Percentiles rank a stretch among this genome's conserved stretches.
Conservation (phyloP, 495 filamentous ascomycete species). For the Penicillium goetzii region DNA sequence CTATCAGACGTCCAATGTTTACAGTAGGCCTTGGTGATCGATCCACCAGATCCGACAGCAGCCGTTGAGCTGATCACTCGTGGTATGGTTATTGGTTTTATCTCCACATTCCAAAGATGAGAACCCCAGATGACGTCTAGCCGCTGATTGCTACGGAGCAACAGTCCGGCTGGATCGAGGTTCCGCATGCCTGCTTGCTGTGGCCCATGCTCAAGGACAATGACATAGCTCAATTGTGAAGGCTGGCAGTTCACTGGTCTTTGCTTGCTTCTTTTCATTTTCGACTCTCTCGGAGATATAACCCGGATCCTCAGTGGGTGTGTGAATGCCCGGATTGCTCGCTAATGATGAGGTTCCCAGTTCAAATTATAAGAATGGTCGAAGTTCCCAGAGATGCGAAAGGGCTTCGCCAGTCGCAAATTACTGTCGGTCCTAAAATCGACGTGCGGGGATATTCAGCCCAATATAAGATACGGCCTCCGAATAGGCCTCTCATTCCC, state of each 20-base stretch:
- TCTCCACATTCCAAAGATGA: constrained; percentile 18
- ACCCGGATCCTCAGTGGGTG: constrained; percentile 13
- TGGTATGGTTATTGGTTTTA: constrained; percentile 1
- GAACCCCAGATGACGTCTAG: constrained; percentile 30
- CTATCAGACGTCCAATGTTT: not conserved
- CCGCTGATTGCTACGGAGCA: constrained; percentile 15
- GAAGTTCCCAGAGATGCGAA: constrained; percentile 2
- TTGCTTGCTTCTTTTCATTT: constrained; percentile 21
- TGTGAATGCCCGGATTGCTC: constrained; percentile 13
- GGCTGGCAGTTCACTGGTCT: not conserved
- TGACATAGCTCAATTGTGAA: constrained; percentile 14
- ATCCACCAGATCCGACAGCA: not conserved
- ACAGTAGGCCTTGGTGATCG: not conserved
- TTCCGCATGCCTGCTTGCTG: constrained; percentile 14
- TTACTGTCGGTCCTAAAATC: not conserved
- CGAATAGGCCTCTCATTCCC: constrained; percentile 14
- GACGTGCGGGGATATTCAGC: not conserved
- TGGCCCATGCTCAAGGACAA: constrained; percentile 18
- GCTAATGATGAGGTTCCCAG: constrained; percentile 15
- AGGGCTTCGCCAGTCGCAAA: not conserved
- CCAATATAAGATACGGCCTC: not conserved
- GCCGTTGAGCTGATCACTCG: not conserved
- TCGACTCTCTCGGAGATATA: constrained; percentile 16
- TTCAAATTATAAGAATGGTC: constrained; percentile 26
- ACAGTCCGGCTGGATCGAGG: constrained; percentile 31